Percentiles rank a stretch among this genome's conserved stretches.
These are phyloP conservation scores for Coemansia nantahalensis DNA, from an alignment of 192 early-diverging fungal genomes.

Conservation along the genomic window DNA sequence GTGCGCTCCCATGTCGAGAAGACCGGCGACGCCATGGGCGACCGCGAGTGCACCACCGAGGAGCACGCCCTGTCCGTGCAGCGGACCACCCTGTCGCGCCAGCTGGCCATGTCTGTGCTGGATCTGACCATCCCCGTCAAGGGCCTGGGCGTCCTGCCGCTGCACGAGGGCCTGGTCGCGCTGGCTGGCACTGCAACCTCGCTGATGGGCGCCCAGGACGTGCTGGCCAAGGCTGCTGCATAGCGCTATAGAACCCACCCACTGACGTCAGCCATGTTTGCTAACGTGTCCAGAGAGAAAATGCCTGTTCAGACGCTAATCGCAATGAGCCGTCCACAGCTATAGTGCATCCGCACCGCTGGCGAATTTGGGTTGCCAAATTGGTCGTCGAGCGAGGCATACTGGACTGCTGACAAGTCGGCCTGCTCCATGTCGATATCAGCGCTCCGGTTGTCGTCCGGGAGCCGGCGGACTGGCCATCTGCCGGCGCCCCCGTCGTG, in stretches of 20 bases:
- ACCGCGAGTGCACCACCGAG: slow-evolving; percentile 33
- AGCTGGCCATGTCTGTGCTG: slow-evolving; percentile 36
- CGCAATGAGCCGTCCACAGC: too few species aligned
- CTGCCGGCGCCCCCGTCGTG: too few species aligned
- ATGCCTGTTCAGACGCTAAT: too few species aligned
- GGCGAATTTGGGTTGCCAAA: too few species aligned
- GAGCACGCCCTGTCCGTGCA: slow-evolving; percentile 17
- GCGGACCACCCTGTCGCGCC: slow-evolving; percentile 10
- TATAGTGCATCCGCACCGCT: too few species aligned
- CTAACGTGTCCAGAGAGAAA: neutral
- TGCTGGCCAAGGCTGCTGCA: slow-evolving; percentile 13
- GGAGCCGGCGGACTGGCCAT: too few species aligned
- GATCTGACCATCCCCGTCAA: slow-evolving; percentile 51
- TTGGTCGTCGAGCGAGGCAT: too few species aligned
- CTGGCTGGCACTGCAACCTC: slow-evolving; percentile 55
- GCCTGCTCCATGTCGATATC: too few species aligned
- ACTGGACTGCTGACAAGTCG: too few species aligned
- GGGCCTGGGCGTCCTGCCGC: slow-evolving; percentile 37
- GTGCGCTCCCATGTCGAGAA: slow-evolving; percentile 31
- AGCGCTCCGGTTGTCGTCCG: too few species aligned
- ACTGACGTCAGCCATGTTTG: too few species aligned
- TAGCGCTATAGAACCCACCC: too few species aligned
- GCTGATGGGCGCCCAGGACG: slow-evolving; percentile 49
- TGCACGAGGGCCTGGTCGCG: slow-evolving; percentile 55
- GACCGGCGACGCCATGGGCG: slow-evolving; percentile 25